phyloP scores from a whole-genome alignment of 768 basidiomycete species.

The Suillus variegatus region DNA sequence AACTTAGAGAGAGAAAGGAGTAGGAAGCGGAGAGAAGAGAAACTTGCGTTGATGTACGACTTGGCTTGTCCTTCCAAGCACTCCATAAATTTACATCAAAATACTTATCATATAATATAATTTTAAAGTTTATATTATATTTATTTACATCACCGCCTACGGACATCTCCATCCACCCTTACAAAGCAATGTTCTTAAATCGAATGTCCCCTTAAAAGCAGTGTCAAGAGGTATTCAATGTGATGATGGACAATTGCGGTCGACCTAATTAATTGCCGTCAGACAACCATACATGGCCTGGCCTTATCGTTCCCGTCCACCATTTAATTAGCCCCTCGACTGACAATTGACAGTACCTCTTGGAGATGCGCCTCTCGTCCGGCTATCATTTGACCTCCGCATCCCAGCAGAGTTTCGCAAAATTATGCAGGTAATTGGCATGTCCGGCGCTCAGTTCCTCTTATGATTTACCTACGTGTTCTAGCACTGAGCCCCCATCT shows the following conservation, averaged over 20 bases:
- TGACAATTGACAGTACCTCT: neutral
- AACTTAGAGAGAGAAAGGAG: constrained; percentile 26
- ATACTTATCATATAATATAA: constrained; percentile 1
- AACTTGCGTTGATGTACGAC: constrained; percentile 31
- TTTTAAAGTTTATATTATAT: constrained; percentile 1
- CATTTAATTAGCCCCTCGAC: too few species aligned
- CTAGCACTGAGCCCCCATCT: neutral
- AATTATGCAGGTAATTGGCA: neutral
- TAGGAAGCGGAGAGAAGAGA: constrained; percentile 26
- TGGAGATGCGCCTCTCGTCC: constrained; percentile 1
- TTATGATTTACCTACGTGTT: neutral
- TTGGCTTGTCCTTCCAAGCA: constrained; percentile 26
- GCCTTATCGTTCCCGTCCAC: too few species aligned
- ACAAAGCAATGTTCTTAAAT: constrained; percentile 2
- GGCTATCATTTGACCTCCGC: neutral
- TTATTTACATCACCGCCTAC: constrained; percentile 3
- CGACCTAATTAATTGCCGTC: constrained; percentile 9
- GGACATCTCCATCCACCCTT: constrained; percentile 18
- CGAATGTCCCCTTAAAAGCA: constrained; percentile 1
- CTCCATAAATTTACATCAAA: constrained; percentile 8
- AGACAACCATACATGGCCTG: neutral
- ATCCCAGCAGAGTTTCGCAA: neutral
- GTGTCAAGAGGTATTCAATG: neutral
- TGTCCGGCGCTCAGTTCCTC: neutral
- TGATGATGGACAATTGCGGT: neutral